phyloP scores from a whole-genome alignment of 441 rosid genomes.

The Mallotus repandus region DNA sequence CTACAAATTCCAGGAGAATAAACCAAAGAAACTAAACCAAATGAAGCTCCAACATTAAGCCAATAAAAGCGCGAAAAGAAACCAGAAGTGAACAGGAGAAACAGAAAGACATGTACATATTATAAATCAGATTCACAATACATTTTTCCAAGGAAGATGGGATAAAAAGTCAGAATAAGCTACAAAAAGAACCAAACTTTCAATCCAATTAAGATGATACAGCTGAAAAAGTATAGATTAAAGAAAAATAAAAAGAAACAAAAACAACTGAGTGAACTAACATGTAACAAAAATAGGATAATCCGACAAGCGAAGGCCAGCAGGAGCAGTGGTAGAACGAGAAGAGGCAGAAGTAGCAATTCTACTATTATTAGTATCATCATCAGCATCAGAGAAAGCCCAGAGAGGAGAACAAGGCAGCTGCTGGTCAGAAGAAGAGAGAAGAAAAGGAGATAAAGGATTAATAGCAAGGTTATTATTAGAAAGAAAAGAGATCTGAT shows the following conservation, averaged over 20 bases:
- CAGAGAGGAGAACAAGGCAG: slow-evolving; percentile 82
- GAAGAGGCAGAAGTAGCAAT: slow-evolving; percentile 22
- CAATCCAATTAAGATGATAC: background rate
- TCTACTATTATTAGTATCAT: slow-evolving; percentile 11
- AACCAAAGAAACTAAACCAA: background rate
- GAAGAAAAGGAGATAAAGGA: slow-evolving; percentile 51
- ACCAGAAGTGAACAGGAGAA: background rate
- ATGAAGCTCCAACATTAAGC: background rate
- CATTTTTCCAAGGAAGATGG: background rate
- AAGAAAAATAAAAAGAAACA: background rate
- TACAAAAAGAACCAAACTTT: background rate
- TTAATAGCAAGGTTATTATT: background rate
- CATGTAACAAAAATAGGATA: slow-evolving; percentile 51
- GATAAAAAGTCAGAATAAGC: background rate
- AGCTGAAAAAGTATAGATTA: background rate
- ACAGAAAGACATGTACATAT: background rate
- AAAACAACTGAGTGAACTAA: slow-evolving; percentile 30
- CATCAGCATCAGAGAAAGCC: slow-evolving; percentile 66
- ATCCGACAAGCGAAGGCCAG: slow-evolving; percentile 36
- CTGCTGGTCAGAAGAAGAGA: slow-evolving; percentile 51
- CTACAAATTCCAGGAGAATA: background rate
- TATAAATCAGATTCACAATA: background rate
- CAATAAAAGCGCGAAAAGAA: slow-evolving; percentile 4
- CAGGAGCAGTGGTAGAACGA: slow-evolving; percentile 24
- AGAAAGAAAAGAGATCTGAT: slow-evolving; percentile 53